A percentile compares a stretch with the other conserved stretches of the same genome.
Evolutionary conservation across 768 basidiomycete genomes (phyloP).

Genomic region (Leucocoprinus birnbaumii): DNA sequence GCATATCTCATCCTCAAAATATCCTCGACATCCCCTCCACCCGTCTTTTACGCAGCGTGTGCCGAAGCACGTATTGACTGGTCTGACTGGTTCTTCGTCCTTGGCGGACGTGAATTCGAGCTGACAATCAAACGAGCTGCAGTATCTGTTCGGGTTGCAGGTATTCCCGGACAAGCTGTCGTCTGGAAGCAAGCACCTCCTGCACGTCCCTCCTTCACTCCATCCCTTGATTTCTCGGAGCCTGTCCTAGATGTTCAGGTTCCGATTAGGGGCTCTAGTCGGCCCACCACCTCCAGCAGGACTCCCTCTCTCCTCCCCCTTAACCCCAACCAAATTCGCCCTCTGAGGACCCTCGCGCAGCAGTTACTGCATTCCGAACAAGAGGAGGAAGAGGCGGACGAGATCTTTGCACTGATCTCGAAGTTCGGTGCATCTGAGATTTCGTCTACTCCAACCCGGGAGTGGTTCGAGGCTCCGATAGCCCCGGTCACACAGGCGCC

Average conservation of each 20-base stretch:
- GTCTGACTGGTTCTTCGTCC: conserved; percentile 33
- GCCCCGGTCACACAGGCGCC: conserved; percentile 11
- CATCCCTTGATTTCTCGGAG: conserved; percentile 15
- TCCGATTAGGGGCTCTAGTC: too few species aligned
- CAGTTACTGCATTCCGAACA: conserved; percentile 28
- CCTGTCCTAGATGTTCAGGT: conserved; percentile 18
- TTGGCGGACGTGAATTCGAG: conserved; percentile 32
- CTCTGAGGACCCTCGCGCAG: conserved; percentile 30
- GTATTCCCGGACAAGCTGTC: conserved; percentile 12
- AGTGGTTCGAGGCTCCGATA: conserved; percentile 22
- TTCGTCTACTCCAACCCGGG: conserved; percentile 33
- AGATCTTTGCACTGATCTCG: conserved; percentile 34
- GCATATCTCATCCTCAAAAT: conserved; percentile 24
- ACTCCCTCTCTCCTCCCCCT: conserved; percentile 17
- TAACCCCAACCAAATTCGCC: conserved; percentile 17
- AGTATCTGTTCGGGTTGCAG: conserved; percentile 26
- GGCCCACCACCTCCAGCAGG: conserved; percentile 15
- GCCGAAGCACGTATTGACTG: conserved; percentile 29
- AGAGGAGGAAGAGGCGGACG: conserved; percentile 28
- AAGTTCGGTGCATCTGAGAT: conserved; percentile 21
- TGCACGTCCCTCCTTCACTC: conserved; percentile 21
- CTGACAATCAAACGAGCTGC: conserved; percentile 26
- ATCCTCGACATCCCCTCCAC: conserved; percentile 28
- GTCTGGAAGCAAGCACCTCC: conserved; percentile 24
- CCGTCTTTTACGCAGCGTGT: conserved; percentile 32